phyloP scores from a whole-genome alignment of 805 yeast genomes.

The Metschnikowia anglica region DNA sequence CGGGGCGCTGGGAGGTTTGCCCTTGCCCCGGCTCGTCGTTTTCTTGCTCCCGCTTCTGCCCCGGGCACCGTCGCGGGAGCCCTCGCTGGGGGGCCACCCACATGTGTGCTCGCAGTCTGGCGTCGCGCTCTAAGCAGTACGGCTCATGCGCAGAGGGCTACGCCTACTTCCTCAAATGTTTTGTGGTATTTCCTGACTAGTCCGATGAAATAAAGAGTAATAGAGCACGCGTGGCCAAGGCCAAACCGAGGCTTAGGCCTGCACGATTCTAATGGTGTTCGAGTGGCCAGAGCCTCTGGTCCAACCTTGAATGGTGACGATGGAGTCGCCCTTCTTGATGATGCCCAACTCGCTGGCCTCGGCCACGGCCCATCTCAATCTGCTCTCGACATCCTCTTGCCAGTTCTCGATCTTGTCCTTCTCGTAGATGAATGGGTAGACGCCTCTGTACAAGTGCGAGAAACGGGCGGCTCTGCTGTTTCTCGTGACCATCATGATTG shows the following conservation, averaged over 20 bases:
- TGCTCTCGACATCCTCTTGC: conserved; percentile 94
- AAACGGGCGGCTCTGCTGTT: conserved; percentile 90
- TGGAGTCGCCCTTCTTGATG: conserved; percentile 81
- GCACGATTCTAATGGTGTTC: conserved; percentile 91
- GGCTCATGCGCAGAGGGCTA: too few species aligned
- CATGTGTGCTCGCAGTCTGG: too few species aligned
- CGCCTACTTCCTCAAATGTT: too few species aligned
- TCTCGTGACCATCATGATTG: conserved; percentile 97
- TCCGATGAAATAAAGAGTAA: too few species aligned
- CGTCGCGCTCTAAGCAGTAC: too few species aligned
- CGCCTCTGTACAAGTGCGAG: conserved; percentile 97
- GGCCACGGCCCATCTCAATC: conserved; percentile 89
- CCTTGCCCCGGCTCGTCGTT: too few species aligned
- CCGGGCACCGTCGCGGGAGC: too few species aligned
- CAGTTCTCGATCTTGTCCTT: conserved; percentile 71
- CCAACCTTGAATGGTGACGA: conserved; percentile 98
- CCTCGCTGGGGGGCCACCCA: too few species aligned
- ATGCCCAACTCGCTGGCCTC: conserved; percentile 87
- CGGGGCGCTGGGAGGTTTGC: too few species aligned
- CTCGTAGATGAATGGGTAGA: conserved; percentile 89
- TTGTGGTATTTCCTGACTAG: too few species aligned
- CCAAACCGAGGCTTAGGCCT: conserved; percentile 50
- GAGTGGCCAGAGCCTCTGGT: conserved; percentile 98
- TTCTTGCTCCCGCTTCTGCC: too few species aligned
- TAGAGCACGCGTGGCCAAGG: too few species aligned